A percentile compares a stretch with the other conserved stretches of the same genome.
These are phyloP conservation scores for Sanguinoderma infundibulare DNA, from an alignment of 1,284 basidiomycete species.

Conservation along the genomic window DNA sequence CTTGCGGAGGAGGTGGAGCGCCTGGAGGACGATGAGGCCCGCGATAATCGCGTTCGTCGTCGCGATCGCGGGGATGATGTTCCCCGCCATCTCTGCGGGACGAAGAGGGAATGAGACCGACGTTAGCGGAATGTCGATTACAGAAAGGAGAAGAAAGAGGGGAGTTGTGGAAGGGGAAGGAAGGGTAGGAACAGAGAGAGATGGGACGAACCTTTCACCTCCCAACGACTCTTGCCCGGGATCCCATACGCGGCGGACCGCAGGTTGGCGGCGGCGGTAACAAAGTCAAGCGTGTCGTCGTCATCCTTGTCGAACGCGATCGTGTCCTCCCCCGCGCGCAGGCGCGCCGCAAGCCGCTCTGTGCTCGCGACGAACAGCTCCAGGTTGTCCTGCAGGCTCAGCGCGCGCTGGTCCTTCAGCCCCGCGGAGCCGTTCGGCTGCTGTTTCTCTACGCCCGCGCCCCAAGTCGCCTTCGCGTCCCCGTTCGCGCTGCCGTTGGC, in stretches of 20 bases:
- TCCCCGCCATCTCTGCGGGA: constrained; percentile 94
- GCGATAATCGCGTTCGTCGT: constrained; percentile 99
- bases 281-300: constrained; percentile 95
- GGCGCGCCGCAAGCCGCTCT: constrained; percentile 75
- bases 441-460: constrained; percentile 34
- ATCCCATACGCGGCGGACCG: constrained; percentile 92
- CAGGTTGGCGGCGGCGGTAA: constrained; percentile 93
- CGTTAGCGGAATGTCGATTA: not conserved
- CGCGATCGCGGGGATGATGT: constrained; percentile 98
- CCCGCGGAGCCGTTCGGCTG: constrained; percentile 37
- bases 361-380: constrained; percentile 85
- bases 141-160: not conserved
- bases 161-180: not conserved
- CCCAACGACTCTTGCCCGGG: constrained; percentile 88
- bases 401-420: constrained; percentile 81
- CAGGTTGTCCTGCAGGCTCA: constrained; percentile 82
- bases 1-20: constrained; percentile 79
- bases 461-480: constrained; percentile 18
- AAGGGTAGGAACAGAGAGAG: not conserved
- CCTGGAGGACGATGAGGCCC: constrained; percentile 92
- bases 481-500: constrained; percentile 33
- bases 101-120: not conserved
- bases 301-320: constrained; percentile 99
- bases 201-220: constrained; percentile 80
- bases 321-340: constrained; percentile 73